Percentiles rank a stretch among this genome's conserved stretches.
These are phyloP conservation scores for Herpotrichia juniperi DNA, from an alignment of 2,329 filamentous ascomycete genomes.

Conservation along the genomic window DNA sequence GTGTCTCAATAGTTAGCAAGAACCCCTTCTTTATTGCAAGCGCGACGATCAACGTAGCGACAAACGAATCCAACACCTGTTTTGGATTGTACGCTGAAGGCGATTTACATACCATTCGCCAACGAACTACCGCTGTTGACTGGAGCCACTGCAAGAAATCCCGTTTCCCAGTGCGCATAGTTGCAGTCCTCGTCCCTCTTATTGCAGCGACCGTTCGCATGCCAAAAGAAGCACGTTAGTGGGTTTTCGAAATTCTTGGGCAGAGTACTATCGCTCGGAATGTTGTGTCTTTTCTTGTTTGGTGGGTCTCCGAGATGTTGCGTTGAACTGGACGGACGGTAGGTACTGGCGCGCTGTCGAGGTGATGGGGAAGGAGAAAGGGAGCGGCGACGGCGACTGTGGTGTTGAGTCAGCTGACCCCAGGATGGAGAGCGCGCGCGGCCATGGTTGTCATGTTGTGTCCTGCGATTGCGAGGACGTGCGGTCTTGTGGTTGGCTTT, in stretches of 20 bases:
- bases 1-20: background rate
- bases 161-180: conserved; percentile 14
- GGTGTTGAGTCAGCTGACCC: background rate
- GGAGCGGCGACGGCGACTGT: background rate
- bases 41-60: background rate
- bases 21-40: background rate
- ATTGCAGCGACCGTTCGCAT: conserved; percentile 1
- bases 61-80: too few species aligned
- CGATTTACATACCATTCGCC: background rate
- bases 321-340: background rate
- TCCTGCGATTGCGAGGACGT: background rate
- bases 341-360: background rate
- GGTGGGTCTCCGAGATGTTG: background rate
- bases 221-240: conserved; percentile 16
- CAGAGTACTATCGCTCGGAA: background rate
- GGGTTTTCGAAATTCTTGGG: background rate
- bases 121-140: background rate
- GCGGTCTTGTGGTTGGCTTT: background rate
- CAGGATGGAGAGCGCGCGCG: background rate
- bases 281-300: too few species aligned
- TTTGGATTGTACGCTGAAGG: too few species aligned
- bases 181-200: background rate
- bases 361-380: background rate
- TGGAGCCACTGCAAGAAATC: conserved; percentile 7
- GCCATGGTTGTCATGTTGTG: background rate